Base-by-base conservation (phyloP, 768 basidiomycete species). In the Mycena haematopus region DNA sequence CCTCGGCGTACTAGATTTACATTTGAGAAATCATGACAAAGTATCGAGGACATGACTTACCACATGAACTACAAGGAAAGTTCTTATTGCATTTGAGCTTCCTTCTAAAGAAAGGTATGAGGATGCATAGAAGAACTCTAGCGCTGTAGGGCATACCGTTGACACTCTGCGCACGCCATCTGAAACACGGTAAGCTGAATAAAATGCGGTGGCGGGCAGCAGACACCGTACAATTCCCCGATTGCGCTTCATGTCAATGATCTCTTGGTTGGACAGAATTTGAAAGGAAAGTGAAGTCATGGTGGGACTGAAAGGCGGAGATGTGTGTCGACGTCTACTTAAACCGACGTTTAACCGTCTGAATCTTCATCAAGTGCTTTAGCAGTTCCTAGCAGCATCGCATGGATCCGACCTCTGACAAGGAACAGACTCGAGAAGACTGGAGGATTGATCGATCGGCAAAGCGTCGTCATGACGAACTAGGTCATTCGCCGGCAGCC, bases 61-160 rank as follows among this genome's bases (percentile, higher is more conserved):
- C 49, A 29, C 25, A 50, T 10, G 27, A 29, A 10, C 13, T 50
- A 19, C 49, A 56, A 10, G 55, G 55, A 27, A 56, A 46, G 11
- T 46, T 45, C n/a, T 56, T 47, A 27, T 46, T 29, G 24, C 55
- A 56, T 35, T 56, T 56, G 27, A 56, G 45, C 17, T 56, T 56
- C 24, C 55, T 42, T 25, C 55, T 56, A 56, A 11, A 5, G 22
- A 14, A 45, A 6, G 45, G 27, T 13, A n/a, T 19, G 17, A 13
- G 44, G 55, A 9, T 11, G 6, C 8, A 21, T 15, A 3, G 2
- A 19, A 13, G 36, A 14, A 11, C 36, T 9, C 36, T 14, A 36
- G 14, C 9, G 36, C 36, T 11, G 45, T 2, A 29, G 19, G n/a
- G 42, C 17, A 14, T 15, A 56, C 55, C 55, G 29, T 35, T 56